phyloP scores from a whole-genome alignment of 2,329 filamentous ascomycete species.

The Ceratocystis cubensis region DNA sequence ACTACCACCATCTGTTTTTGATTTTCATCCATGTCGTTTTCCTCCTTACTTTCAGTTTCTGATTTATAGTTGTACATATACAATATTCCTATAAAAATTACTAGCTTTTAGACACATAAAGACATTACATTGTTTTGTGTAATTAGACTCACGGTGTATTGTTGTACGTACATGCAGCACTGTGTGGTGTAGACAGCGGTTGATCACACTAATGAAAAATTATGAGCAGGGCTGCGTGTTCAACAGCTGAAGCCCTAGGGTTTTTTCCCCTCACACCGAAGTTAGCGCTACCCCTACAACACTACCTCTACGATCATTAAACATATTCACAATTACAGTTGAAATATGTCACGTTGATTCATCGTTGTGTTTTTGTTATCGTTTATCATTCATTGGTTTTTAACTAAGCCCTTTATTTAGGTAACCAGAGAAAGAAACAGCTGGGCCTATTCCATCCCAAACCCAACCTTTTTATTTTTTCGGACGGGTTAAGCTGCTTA shows the following conservation, averaged over 20 bases:
- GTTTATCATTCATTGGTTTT: conserved; percentile 20
- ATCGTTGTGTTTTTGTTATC: conserved; percentile 9
- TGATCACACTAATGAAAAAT: not conserved
- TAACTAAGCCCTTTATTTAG: conserved; percentile 14
- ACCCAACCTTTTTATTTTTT: conserved; percentile 20
- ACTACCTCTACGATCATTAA: not conserved
- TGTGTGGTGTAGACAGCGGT: not conserved
- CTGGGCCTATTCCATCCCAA: conserved; percentile 13
- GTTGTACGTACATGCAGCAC: not conserved
- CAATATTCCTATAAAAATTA: not conserved
- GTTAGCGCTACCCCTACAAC: not conserved
- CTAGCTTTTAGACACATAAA: not conserved
- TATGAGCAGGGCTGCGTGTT: too few species aligned
- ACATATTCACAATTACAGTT: not conserved
- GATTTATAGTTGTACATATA: not conserved
- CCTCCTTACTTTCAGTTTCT: not conserved
- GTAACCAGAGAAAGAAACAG: conserved; percentile 11
- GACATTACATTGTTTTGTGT: not conserved
- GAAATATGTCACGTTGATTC: not conserved
- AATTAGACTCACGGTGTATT: not conserved
- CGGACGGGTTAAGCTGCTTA: conserved; percentile 33
- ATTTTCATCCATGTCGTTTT: not conserved
- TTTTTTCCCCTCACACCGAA: not conserved
- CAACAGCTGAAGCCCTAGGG: not conserved
- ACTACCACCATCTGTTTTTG: not conserved